Evolutionary conservation across 2,329 filamentous ascomycete genomes (phyloP).

Genomic region (Triangularia verruculosa): DNA sequence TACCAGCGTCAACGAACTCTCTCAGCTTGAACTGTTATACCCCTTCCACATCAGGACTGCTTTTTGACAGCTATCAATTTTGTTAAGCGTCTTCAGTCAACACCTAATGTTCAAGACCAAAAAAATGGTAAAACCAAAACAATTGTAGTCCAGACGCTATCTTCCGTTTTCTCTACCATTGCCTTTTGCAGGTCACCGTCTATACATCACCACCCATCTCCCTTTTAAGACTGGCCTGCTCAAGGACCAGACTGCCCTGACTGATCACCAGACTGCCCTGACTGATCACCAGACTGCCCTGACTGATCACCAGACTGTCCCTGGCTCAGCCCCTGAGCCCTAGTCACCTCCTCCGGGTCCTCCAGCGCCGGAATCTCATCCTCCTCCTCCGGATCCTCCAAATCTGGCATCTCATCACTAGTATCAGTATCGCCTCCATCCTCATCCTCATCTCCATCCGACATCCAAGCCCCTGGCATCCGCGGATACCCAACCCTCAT

Average conservation of each 20-base stretch:
- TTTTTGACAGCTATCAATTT: too few relatives aligned
- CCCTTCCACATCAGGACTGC: too few relatives aligned
- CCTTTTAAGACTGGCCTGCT: not conserved
- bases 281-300: too few relatives aligned
- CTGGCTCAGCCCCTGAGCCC: not conserved
- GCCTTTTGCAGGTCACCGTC: not conserved
- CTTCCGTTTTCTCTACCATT: not conserved
- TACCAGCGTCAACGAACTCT: too few relatives aligned
- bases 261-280: not conserved
- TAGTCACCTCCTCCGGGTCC: not conserved
- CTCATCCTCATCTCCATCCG: constrained; percentile 24
- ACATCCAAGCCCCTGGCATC: constrained; percentile 18
- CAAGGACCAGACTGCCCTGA: not conserved
- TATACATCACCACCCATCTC: not conserved
- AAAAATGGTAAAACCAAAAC: too few relatives aligned
- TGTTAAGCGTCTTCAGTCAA: too few relatives aligned
- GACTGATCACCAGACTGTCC: not conserved
- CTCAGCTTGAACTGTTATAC: too few relatives aligned
- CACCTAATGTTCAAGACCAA: too few relatives aligned
- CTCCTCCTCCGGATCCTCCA: constrained; percentile 15
- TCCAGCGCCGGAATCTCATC: not conserved
- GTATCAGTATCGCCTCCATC: constrained; percentile 42
- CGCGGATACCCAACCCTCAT: not conserved
- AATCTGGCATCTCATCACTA: not conserved
- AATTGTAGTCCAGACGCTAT: not conserved